Percentiles rank a stretch among this genome's conserved stretches.
phyloP scores from a whole-genome alignment of 371 early-diverging fungal genomes.

The Syncephalastrum contaminatum region DNA sequence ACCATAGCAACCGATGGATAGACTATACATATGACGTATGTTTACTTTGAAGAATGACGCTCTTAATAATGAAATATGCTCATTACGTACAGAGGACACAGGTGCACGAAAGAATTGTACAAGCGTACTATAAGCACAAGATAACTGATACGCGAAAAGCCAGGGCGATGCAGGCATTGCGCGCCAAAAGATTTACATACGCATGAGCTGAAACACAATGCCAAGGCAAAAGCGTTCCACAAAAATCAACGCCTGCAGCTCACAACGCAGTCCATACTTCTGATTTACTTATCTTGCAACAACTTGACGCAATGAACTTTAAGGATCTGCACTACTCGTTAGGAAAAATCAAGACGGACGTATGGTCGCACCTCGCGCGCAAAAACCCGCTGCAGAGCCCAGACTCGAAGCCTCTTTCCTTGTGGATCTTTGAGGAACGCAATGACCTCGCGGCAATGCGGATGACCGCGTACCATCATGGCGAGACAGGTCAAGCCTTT shows the following conservation, averaged over 20 bases:
- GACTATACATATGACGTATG: too few species aligned
- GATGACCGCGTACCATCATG: constrained; percentile 31
- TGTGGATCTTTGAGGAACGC: constrained; percentile 45
- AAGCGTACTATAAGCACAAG: too few species aligned
- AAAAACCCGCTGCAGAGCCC: constrained; percentile 40
- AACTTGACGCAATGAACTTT: constrained; percentile 22
- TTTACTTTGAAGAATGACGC: too few species aligned
- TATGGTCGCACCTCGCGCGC: constrained; percentile 31
- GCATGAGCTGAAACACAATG: too few species aligned
- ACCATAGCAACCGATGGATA: too few species aligned
- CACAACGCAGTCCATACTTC: constrained; percentile 1
- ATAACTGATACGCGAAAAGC: background rate
- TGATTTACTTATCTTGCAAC: too few species aligned
- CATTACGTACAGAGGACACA: too few species aligned
- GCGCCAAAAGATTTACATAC: too few species aligned
- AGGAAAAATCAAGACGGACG: constrained; percentile 32
- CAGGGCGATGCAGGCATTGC: background rate
- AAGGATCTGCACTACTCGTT: constrained; percentile 40
- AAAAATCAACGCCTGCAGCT: constrained; percentile 3
- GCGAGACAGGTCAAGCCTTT: constrained; percentile 32
- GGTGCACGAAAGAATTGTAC: too few species aligned
- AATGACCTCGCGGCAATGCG: constrained; percentile 29
- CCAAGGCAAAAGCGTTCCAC: background rate
- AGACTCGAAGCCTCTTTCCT: constrained; percentile 36
- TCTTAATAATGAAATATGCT: too few species aligned